Percentiles rank a stretch among this genome's conserved stretches.
Evolutionary conservation across 139 green algal species (phyloP).

Genomic region (Tetradesmus lagerheimii): DNA sequence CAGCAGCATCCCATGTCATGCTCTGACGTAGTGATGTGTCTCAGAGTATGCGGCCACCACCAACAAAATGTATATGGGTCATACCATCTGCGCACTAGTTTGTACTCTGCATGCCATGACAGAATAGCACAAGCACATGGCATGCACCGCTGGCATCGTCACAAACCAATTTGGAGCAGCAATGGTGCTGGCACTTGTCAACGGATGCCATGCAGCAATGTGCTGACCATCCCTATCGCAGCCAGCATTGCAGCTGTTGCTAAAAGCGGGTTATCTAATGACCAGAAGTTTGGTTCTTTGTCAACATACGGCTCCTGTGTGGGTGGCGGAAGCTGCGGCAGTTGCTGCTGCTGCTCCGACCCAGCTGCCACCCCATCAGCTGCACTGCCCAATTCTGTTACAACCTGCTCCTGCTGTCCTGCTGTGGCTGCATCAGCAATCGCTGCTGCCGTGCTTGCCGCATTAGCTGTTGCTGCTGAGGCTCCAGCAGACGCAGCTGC

Average conservation of each 20-base stretch:
- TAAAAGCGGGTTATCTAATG: conserved; percentile 56
- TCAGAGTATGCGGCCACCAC: too few relatives aligned
- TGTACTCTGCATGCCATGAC: too few relatives aligned
- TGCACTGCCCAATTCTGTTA: neutral
- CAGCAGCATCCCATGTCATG: too few relatives aligned
- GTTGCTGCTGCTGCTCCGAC: neutral
- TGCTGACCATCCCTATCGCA: neutral
- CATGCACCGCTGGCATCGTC: too few relatives aligned
- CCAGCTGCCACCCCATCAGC: neutral
- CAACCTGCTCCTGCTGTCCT: neutral
- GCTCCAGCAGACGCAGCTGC: neutral
- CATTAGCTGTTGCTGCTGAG: neutral
- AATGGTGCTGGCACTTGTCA: neutral
- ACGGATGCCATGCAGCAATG: neutral
- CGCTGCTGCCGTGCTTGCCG: conserved; percentile 17
- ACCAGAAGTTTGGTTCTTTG: conserved; percentile 50
- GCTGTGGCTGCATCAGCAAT: neutral
- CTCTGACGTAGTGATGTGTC: too few relatives aligned
- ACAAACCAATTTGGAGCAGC: too few relatives aligned
- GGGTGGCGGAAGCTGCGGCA: neutral
- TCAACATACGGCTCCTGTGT: conserved; percentile 5
- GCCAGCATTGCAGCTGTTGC: conserved; percentile 48
- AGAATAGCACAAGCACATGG: too few relatives aligned
- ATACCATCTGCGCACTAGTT: too few relatives aligned
- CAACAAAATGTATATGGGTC: too few relatives aligned